A percentile compares a stretch with the other conserved stretches of the same genome.
These are phyloP conservation scores for Termitomyces sp. DNA, from an alignment of 768 basidiomycete species.

Conservation along the genomic window DNA sequence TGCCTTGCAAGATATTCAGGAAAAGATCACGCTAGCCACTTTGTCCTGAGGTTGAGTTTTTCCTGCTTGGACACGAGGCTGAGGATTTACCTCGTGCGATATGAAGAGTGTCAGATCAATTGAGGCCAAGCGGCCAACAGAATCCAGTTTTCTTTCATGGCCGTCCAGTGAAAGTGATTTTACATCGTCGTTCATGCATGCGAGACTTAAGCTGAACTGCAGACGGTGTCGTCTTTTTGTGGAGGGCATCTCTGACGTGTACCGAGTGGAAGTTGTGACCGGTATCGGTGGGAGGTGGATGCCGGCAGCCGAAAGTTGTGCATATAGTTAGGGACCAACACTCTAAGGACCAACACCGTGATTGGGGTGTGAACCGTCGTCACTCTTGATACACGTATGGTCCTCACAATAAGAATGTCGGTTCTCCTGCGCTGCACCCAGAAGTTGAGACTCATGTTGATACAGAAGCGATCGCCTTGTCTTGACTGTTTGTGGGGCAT, in stretches of 20 bases:
- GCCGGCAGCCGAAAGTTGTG: not conserved
- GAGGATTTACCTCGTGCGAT: not conserved
- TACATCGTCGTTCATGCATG: not conserved
- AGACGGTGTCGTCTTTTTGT: not conserved
- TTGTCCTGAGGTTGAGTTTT: not conserved
- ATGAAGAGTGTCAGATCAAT: not conserved
- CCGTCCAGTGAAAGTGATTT: not conserved
- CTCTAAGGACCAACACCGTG: not conserved
- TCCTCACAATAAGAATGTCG: not conserved
- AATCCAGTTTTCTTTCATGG: not conserved
- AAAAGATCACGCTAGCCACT: not conserved
- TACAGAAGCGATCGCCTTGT: not conserved
- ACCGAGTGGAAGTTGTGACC: not conserved
- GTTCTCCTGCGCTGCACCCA: not conserved
- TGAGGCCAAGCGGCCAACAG: not conserved
- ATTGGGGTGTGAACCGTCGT: not conserved
- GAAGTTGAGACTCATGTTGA: not conserved
- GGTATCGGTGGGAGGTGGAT: not conserved
- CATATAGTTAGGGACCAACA: not conserved
- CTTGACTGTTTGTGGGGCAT: not conserved
- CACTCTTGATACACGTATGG: too few species aligned
- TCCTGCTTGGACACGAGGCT: not conserved
- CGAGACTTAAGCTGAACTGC: not conserved
- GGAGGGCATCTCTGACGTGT: not conserved
- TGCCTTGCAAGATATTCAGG: too few species aligned